Base-by-base conservation (phyloP, 257 asterid genomes). In the Jaltomata sinuosa region DNA sequence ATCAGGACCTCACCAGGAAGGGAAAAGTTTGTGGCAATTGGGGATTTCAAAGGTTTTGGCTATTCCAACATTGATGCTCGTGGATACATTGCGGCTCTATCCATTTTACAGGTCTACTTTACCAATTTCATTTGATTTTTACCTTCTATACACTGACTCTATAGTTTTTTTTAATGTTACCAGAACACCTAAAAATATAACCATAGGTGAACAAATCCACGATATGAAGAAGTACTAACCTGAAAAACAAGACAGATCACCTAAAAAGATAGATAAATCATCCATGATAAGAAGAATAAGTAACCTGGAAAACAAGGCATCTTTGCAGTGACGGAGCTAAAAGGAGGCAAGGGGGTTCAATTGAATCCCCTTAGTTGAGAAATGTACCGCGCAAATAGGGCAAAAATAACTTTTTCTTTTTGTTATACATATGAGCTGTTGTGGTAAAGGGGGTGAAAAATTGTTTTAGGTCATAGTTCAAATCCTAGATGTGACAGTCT, bases 11-110 rank as follows among this genome's bases (percentile, higher is more conserved):
- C 89, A 0, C 85, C 86, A 31, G 97, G 94, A 71, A 86, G 87
- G 61, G 97, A 89, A 19, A 93, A 93, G 89, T 96, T 96, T 91
- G 92, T 93, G 29, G 88, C 93, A 22, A 96, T 96, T 21, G 93
- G 89, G 50, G 99, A 94, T 84, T 87, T 96, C 62, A 40, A 90
- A 87, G 97, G 94, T 47, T 94, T 91, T 88, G 96, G 97, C 52
- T 96, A 91, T 77, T 68, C 92, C 52, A 94, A 93, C 84, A 90
- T 91, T 36, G 98, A 96, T 81, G 52, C 90, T 68, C 94, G 94
- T 18, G 99, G 89, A 49, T 89, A 87, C 76, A 47, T 93, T 21
- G 96, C 92, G 38, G 90, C 90, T 27, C 68, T 94, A 42, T 88
- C 91, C 42, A 93, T 92, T 81, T 72, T 83, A 47, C 85, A 83